Conservation (phyloP, 257 asterid genomes). For the Ballota nigra region DNA sequence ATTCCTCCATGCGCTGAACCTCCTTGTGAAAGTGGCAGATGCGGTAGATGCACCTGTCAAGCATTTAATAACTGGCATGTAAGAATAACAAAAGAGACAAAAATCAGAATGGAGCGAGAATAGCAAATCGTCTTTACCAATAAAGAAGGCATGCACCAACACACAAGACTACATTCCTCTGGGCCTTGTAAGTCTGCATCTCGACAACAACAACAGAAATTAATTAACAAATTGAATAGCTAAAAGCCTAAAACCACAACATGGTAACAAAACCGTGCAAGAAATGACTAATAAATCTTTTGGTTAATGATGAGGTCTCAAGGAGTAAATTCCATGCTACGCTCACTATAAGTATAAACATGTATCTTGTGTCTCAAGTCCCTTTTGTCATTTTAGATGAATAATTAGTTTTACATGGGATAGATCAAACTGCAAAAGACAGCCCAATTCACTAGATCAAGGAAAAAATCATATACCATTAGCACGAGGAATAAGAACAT, state of each 20-base stretch:
- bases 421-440: not conserved
- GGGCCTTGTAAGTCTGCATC: slow-evolving; percentile 28
- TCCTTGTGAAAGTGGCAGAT: slow-evolving; percentile 71
- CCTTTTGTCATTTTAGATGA: not conserved
- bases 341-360: not conserved
- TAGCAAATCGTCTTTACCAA: slow-evolving; percentile 44
- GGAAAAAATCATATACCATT: not conserved
- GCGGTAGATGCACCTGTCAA: slow-evolving; percentile 79
- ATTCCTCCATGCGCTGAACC: slow-evolving; percentile 72
- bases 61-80: not conserved
- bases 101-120: not conserved
- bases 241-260: not conserved
- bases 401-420: not conserved
- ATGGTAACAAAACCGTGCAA: not conserved
- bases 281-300: not conserved
- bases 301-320: not conserved
- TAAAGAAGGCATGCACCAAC: slow-evolving; percentile 72
- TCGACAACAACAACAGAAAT: not conserved
- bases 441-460: not conserved
- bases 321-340: not conserved
- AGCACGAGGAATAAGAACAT: not conserved
- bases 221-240: slow-evolving; percentile 4
- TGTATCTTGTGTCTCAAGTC: not conserved
- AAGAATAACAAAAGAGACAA: not conserved
- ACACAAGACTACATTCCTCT: slow-evolving; percentile 80